Base-by-base conservation (phyloP, 1,284 basidiomycete species). In the Malassezia yamatoensis region DNA sequence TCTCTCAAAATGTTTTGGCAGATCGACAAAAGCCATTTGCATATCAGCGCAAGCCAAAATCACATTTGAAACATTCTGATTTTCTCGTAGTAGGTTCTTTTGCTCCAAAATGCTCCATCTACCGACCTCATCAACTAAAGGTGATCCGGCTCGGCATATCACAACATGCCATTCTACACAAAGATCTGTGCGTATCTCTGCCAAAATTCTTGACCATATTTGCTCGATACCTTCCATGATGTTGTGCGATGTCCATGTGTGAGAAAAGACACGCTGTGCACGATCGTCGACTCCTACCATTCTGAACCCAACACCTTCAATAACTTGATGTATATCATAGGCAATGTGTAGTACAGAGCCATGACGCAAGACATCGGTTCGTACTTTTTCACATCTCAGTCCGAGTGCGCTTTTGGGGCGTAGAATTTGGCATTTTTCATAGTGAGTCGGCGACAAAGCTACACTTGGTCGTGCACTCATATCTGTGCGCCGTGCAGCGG, bases 341-440 rank as follows among this genome's bases (percentile, higher is more conserved):
- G 55, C 55, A 18, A 53, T 50, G 37, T 58, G 50, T 41, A 58
- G 51, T 21, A 53, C 46, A 3, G 40, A 29, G 16, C 55, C 55
- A 6, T 41, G 39, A 24, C 49, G 50, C 20, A 58, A 40, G 29
- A 35, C 44, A 10, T 40, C 39, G 20, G 15, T 13, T 8, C 41
- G 34, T 15, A 9, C 24, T 15, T 29, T 16, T 11, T 42, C 40
- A 50, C 34, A 38, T 12, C 21, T 20, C 2, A 48, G 34, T 7
- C 16, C 13, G 15, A 52, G 29, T 10, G 51, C 34, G 21, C 35
- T 13, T 38, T 7, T 32, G 32, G 39, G 38, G 20, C 49, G 49
- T 33, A 51, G 38, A 21, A 29, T 34, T 10, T 24, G 20, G 41
- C 55, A 58, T 18, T 15, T 0, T 7, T 29, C 45, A 35, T 52